A percentile compares a stretch with the other conserved stretches of the same genome.
These are phyloP conservation scores for Chaetomium tenue DNA, from an alignment of 495 filamentous ascomycete species.

Conservation along the genomic window DNA sequence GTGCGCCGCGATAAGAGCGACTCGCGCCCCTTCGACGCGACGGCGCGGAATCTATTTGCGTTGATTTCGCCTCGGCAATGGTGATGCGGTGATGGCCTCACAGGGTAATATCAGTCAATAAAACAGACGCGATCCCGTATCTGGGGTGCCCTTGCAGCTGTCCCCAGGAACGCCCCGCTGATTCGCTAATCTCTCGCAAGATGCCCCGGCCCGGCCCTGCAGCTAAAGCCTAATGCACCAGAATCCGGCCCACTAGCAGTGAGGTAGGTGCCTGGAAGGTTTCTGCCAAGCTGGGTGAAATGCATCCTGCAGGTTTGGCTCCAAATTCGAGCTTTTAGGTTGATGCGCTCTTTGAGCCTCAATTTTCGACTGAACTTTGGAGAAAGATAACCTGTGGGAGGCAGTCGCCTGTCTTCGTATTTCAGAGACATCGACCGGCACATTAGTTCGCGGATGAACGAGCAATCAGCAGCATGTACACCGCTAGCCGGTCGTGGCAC, in stretches of 20 bases:
- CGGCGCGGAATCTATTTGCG: background rate
- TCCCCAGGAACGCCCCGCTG: background rate
- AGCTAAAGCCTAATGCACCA: background rate
- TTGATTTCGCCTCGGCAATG: background rate
- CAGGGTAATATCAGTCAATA: background rate
- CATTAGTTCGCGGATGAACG: background rate
- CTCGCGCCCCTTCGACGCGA: background rate
- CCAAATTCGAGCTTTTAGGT: background rate
- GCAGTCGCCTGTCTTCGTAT: background rate
- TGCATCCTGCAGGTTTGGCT: background rate
- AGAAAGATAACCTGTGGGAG: background rate
- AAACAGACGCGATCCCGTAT: background rate
- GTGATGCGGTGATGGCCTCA: background rate
- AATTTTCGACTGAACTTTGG: background rate
- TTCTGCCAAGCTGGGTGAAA: background rate
- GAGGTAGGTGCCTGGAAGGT: background rate
- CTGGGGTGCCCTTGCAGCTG: background rate
- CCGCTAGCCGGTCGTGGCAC: background rate
- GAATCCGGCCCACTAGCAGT: background rate
- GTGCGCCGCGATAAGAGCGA: background rate
- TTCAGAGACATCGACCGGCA: background rate
- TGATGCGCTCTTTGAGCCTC: background rate
- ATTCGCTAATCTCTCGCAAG: background rate
- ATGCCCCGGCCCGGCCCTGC: conserved; percentile 3
- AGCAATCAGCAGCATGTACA: background rate